Base-by-base conservation (phyloP, 192 early-diverging fungal genomes). In the Neocallimastix lanati region DNA sequence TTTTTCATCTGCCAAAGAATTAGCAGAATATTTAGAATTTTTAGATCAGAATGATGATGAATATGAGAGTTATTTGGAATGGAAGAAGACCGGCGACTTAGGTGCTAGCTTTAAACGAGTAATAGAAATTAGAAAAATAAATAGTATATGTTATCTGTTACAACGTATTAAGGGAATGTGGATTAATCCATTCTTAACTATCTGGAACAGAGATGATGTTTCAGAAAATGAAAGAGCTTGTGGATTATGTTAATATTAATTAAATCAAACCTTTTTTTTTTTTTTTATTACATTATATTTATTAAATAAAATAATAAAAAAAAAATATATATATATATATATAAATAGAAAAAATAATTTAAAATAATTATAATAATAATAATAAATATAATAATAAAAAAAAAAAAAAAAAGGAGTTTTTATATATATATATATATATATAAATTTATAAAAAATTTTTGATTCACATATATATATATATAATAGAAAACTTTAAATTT, bases 1-100 rank as follows among this genome's bases (percentile, higher is more conserved):
- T 67, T 67, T 67, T 67, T 21, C 1, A 1, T n/a, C 1, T 67
- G 50, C 50, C 4, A 25, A 67, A n/a, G 50, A 67, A n/a, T 76
- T 79, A 38, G 79, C 33, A 0, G 33, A 29, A 38, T 36, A 77
- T 76, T 18, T 79, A 28, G 28, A 29, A 21, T 25, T 12, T 29
- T 18, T 79, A 29, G 29, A 38, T 76, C 28, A 79, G 18, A 78
- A 79, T 36, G 28, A 76, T 29, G 13, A 4, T 6, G 29, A 30
- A 29, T 79, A 79, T 28, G 79, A 79, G 28, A 25, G 14, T 6
- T 79, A 79, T 76, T 76, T 79, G 28, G 79, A 77, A 28, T 79
- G 79, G 79, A 79, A 79, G 13, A 79, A 79, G 12, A 67, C 21
- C 0, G 9, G 25, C 4, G 21, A 50, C 0, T n/a, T 25, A 0